Percentiles rank a stretch among this genome's conserved stretches.
phyloP scores from a whole-genome alignment of 2,329 filamentous ascomycete genomes.

The Xylariaceae sp. region DNA sequence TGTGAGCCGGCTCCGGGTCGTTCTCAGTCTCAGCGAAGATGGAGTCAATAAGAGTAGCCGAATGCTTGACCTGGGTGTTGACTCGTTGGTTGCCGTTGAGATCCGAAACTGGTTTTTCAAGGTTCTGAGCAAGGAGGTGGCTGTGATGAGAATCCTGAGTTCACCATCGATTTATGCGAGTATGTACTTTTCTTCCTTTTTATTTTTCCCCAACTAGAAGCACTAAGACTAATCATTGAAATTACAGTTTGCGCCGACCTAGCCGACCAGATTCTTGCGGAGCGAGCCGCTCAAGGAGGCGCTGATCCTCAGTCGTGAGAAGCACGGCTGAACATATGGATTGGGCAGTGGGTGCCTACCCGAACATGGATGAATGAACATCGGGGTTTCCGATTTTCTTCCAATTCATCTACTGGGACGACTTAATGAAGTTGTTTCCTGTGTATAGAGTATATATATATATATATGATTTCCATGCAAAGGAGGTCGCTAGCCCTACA shows the following conservation, averaged over 20 bases:
- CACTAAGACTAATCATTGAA: background rate
- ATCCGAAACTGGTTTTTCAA: slow-evolving; percentile 36
- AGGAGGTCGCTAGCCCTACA: too few species aligned
- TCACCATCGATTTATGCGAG: slow-evolving; percentile 19
- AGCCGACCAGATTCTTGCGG: background rate
- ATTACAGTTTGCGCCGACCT: background rate
- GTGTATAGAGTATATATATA: too few species aligned
- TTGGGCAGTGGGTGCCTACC: too few species aligned
- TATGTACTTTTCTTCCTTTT: slow-evolving; percentile 4
- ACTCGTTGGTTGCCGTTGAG: slow-evolving; percentile 41
- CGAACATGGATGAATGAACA: too few species aligned
- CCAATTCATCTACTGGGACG: too few species aligned
- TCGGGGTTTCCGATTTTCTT: too few species aligned
- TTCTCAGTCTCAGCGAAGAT: slow-evolving; percentile 31
- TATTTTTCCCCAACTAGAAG: background rate
- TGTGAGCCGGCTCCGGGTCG: slow-evolving; percentile 24
- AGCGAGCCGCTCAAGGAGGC: too few species aligned
- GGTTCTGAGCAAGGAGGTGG: slow-evolving; percentile 29
- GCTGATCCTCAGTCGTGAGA: too few species aligned
- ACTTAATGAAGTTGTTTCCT: too few species aligned
- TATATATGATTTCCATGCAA: too few species aligned
- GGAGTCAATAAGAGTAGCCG: slow-evolving; percentile 30
- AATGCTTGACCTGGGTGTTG: slow-evolving; percentile 37
- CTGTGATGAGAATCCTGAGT: slow-evolving; percentile 32
- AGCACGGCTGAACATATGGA: too few species aligned